Conservation (phyloP, 2,329 filamentous ascomycete genomes). For the Pseudogymnoascus sp. region DNA sequence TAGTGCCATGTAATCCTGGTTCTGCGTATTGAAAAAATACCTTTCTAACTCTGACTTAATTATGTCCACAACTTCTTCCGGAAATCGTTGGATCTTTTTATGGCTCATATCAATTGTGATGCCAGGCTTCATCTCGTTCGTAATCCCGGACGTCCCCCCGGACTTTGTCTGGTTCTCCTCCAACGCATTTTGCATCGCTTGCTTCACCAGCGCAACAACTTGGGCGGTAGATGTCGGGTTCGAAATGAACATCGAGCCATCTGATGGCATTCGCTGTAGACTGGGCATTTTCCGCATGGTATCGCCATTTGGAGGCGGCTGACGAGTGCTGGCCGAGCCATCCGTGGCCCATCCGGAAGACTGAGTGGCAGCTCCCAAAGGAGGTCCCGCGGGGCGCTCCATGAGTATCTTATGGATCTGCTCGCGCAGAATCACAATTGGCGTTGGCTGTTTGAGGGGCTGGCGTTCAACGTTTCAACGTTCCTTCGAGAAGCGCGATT, state of each 20-base stretch:
- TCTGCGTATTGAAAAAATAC: slow-evolving; percentile 18
- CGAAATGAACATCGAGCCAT: slow-evolving; percentile 39
- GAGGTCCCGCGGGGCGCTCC: slow-evolving; percentile 26
- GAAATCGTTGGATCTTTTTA: slow-evolving; percentile 53
- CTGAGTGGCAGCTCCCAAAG: slow-evolving; percentile 28
- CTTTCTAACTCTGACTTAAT: slow-evolving; percentile 29
- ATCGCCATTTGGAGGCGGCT: slow-evolving; percentile 28
- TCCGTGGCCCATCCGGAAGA: slow-evolving; percentile 32
- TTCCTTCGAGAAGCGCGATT: slow-evolving; percentile 7
- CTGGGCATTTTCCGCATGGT: slow-evolving; percentile 32
- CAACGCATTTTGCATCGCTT: slow-evolving; percentile 59
- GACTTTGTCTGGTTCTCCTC: slow-evolving; percentile 57
- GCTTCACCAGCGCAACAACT: slow-evolving; percentile 55
- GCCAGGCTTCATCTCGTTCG: slow-evolving; percentile 56
- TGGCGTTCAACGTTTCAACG: slow-evolving; percentile 21
- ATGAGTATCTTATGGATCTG: slow-evolving; percentile 18
- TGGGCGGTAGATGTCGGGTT: slow-evolving; percentile 50
- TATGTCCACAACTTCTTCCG: slow-evolving; percentile 30
- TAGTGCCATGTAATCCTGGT: slow-evolving; percentile 22
- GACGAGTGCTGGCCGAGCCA: slow-evolving; percentile 30
- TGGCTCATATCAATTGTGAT: slow-evolving; percentile 73
- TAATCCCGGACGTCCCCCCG: slow-evolving; percentile 50
- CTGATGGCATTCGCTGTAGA: slow-evolving; percentile 38
- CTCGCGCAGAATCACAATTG: slow-evolving; percentile 11
- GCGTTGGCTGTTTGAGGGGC: slow-evolving; percentile 15